Evolutionary conservation across 192 early-diverging fungal genomes (phyloP), one percentile per base, ranked within the genome.

Genomic region (Kickxella alabastrina): DNA sequence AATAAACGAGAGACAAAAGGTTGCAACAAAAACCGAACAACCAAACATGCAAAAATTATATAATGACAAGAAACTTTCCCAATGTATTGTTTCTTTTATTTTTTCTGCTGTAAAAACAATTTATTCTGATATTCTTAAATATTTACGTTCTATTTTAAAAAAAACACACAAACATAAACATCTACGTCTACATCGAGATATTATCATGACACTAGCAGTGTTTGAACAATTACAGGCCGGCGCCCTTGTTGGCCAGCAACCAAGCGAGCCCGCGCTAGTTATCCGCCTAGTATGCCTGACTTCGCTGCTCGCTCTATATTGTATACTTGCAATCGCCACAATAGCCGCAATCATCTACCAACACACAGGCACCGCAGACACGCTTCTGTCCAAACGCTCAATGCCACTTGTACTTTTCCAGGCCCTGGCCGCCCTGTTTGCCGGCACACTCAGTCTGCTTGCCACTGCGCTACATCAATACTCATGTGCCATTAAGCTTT

Each of bases 401-500:
- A 24, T 54, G 17, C 51, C 59, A 13, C 51, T 73, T 8, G 49
- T 66, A 8, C 26, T 52, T 18, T 19, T 47, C 25, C 63, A 66
- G 45, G 51, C 63, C 1, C 7, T 58, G 15, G 26, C 40, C 19
- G 54, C 62, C 1, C 15, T 49, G 19, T 34, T 52, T 13, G 50
- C 34, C 2, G 63, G 62, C 18, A 13, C 43, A 1, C 37, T 59
- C 17, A 26, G 62, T n/a, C 42, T 73, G 31, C 52, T 28, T 15
- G 53, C 50, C 25, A 41, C 58, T 0, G 52, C 57, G 21, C 58
- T 62, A 23, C 44, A 22, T 26, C 13, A 49, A 6, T 62, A 65
- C 8, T 50, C 69, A 3, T 73, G 69, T 23, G 58, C 54, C 2
- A 14, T 65, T 9, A 73, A 57, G 54, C 43, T 73, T 14, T 73